phyloP scores from a whole-genome alignment of 2,329 filamentous ascomycete genomes.

The Aspergillus vadensis region DNA sequence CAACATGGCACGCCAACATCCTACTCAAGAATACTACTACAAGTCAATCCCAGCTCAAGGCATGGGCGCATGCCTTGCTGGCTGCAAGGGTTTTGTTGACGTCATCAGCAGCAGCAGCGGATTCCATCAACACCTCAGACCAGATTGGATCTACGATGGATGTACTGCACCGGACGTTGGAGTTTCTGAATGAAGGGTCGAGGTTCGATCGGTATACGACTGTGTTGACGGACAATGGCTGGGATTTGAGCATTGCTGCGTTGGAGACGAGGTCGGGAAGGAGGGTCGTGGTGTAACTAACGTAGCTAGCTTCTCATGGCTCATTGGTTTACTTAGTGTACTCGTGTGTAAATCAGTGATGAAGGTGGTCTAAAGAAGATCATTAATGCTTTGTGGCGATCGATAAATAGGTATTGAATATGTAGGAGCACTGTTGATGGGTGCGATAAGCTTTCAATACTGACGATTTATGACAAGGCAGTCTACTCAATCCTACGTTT shows the following conservation, averaged over 20 bases:
- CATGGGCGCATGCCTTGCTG: constrained; percentile 64
- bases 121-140: neutral
- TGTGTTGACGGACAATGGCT: constrained; percentile 55
- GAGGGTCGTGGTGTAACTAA: constrained; percentile 28
- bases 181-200: constrained; percentile 40
- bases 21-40: constrained; percentile 63
- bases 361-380: no score
- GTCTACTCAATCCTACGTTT: neutral
- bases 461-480: no score
- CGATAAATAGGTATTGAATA: no score
- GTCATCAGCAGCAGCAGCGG: neutral
- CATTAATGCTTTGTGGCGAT: no score
- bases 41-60: constrained; percentile 56
- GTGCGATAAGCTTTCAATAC: no score
- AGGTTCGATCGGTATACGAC: constrained; percentile 50
- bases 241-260: constrained; percentile 66
- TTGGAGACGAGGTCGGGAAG: constrained; percentile 65
- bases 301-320: no score
- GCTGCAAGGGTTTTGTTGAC: constrained; percentile 38
- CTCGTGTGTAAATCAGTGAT: neutral
- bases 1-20: constrained; percentile 53
- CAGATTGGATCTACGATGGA: constrained; percentile 21
- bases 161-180: constrained; percentile 48
- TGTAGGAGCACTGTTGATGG: no score
- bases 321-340: no score